These are phyloP conservation scores for Penicillium alfredii DNA, from an alignment of 495 filamentous ascomycete species.

Conservation along the genomic window DNA sequence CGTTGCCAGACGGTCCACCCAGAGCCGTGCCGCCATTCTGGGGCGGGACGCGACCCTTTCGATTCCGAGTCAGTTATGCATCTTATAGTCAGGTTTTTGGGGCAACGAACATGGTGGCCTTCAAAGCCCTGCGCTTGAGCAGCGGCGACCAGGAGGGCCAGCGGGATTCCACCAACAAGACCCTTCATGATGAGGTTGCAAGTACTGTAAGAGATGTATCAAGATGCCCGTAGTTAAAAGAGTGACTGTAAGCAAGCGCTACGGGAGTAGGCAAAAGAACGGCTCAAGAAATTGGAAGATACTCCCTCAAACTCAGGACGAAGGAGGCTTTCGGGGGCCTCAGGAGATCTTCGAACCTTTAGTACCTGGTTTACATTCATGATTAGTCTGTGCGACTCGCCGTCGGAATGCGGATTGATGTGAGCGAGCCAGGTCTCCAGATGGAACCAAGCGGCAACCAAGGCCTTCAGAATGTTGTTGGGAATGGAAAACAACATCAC, in stretches of 20 bases:
- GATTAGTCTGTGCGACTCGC: conserved; percentile 5
- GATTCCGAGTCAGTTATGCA: no score
- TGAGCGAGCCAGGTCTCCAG: conserved; percentile 1
- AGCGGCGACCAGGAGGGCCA: conserved; percentile 36
- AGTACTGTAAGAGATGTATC: conserved; percentile 12
- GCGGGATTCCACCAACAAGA: conserved; percentile 33
- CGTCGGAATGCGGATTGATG: conserved; percentile 16
- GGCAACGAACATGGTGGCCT: no score
- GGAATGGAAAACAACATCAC: conserved; percentile 18
- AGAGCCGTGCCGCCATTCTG: conserved; percentile 14
- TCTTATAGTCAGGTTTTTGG: no score
- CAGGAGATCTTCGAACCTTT: conserved; percentile 19
- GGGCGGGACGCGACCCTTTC: no score
- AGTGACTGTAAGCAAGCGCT: conserved; percentile 22
- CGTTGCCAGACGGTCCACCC: conserved; percentile 21
- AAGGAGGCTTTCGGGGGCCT: background rate
- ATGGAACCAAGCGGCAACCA: background rate
- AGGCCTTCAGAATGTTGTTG: conserved; percentile 18
- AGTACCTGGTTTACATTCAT: conserved; percentile 22
- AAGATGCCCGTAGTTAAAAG: conserved; percentile 17
- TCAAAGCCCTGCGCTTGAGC: conserved; percentile 22
- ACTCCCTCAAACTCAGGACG: conserved; percentile 2
- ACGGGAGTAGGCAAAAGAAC: conserved; percentile 19
- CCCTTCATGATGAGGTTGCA: conserved; percentile 33
- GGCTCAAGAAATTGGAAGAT: conserved; percentile 12